Percentiles rank a stretch among this genome's conserved stretches.
phyloP scores from a whole-genome alignment of 306 rosid genomes.

The apple (Malus domestica) region ASM211411v1 NC_041798.1:1363001-1363500 shows the following conservation, averaged over 20 bases:
- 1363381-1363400: background rate
- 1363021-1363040: constrained; percentile 67
- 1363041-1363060: constrained; percentile 95
- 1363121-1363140: constrained; percentile 79
- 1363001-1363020: constrained; percentile 77
- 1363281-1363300: too few species aligned
- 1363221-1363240: background rate
- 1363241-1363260: background rate
- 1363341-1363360: background rate
- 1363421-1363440: background rate
- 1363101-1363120: constrained; percentile 84
- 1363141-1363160: constrained; percentile 20
- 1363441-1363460: background rate
- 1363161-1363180: background rate
- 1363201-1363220: background rate
- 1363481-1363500: background rate
- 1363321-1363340: too few species aligned
- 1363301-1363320: too few species aligned
- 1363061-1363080: constrained; percentile 95
- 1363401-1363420: background rate
- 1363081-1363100: constrained; percentile 83
- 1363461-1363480: constrained; percentile 2
- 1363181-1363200: constrained; percentile 1
- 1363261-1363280: too few species aligned
- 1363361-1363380: background rate